Evolutionary conservation across 2,329 filamentous ascomycete genomes (phyloP), one percentile per base, ranked within the genome.

Genomic region (Emydomyces testavorans): DNA sequence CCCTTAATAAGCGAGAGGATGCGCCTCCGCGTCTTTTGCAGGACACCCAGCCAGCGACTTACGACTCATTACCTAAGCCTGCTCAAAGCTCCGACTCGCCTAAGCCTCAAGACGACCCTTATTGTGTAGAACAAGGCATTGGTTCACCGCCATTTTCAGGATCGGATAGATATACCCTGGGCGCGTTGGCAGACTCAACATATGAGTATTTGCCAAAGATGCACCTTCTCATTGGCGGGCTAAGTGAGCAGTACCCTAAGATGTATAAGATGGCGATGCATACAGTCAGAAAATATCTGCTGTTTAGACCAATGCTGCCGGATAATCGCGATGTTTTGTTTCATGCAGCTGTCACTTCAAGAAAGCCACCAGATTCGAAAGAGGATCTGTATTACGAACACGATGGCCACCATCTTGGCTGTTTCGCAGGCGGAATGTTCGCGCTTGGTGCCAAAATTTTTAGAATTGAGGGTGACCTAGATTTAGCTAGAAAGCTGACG

Each of bases 231-330:
- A 75, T 94, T 2, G 85, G 86, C 49, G 88, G 87, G 0, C 71
- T 80, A 1, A 78, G 81, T 53, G 37, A 50, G 26, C 54, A 57
- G 23, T 93, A 94, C 62, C 71, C 74, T 52, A 75, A 73, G 18
- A 76, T 94, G 65, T 87, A 93, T 60, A 72, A 82, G 48, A 77
- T 76, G 50, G 75, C 79, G 3, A 76, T 81, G 34, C 76, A 82
- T 6, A 79, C 79, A 0, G 77, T 82, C 29, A 83, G 82, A 55
- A 74, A 86, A 54, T 75, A 83, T 62, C 72, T 94, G 10, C 76
- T 94, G 49, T 94, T 79, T 65, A 76, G 82, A 6, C 87, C 88
- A 0, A 83, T 92, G 78, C 74, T 79, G 16, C 75, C 79, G 6
- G 76, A 77, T 23, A 71, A 77, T 44, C 76, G 76, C 43, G 78